Evolutionary conservation across 768 basidiomycete genomes (phyloP), one percentile per base, ranked within the genome.

Genomic region (Kwoniella botswanensis): DNA sequence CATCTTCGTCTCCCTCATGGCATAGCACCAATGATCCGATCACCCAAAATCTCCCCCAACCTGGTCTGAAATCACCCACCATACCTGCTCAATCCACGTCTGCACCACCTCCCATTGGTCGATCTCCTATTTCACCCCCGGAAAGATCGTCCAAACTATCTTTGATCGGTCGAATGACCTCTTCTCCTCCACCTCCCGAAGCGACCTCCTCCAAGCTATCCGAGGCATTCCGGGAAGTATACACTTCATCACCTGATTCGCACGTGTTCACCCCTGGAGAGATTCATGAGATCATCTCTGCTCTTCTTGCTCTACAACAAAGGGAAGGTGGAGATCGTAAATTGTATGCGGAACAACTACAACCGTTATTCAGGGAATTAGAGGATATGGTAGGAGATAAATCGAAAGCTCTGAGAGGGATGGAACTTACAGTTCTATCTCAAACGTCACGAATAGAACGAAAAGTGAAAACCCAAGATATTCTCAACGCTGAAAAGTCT

Each of bases 121-220:
- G 50, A 55, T 70, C 71, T 44, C 46, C 67, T 3, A 35, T 73
- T 10, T 46, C 72, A 2, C 72, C 72, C 15, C 41, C 42, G 1
- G 68, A 60, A 10, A 44, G 72, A 50, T 69, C 72, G 12, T 26
- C 26, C 13, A 55, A 67, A 26, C 35, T 71, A 1, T 54, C 72
- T 44, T 18, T 58, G 3, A 43, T 74, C 15, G 43, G 58, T 29
- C 65, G 62, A 41, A 61, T 74, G 29, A 71, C 57, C 15, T 18
- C 62, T 61, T 57, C 18, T 60, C 76, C 50, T 43, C 72, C 66
- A 63, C 43, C 41, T 89, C 78, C 87, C 87, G 57, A 90, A 88
- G 79, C 85, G 85, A 63, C 72, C 18, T 50, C 70, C 4, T 15
- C 43, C 7, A n/a, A 70, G 15, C 42, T 73, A 22, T 15, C 41